Evolutionary conservation across 2,329 filamentous ascomycete species (phyloP).

Genomic region (Metarhizium guizhouense): DNA sequence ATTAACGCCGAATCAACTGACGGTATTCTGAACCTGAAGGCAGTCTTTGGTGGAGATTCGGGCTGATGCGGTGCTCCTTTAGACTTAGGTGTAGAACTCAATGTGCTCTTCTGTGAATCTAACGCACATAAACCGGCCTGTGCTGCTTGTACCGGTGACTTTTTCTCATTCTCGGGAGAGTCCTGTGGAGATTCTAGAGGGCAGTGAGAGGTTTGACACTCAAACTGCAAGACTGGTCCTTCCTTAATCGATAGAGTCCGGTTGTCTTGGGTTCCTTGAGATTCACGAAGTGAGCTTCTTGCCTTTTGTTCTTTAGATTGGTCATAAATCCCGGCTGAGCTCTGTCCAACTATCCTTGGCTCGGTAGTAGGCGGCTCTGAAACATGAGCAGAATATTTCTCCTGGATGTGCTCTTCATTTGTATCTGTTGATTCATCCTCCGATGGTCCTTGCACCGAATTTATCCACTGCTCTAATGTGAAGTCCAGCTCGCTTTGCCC

Average conservation of each 20-base stretch:
- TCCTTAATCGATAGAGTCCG: not conserved
- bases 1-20: not conserved
- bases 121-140: not conserved
- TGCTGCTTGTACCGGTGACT: not conserved
- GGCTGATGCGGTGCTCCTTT: not conserved
- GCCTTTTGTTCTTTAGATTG: not conserved
- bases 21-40: not conserved
- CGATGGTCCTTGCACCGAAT: not conserved
- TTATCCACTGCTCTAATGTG: constrained; percentile 3
- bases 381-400: not conserved
- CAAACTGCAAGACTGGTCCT: not conserved
- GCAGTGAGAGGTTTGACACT: not conserved
- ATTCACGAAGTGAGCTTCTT: not conserved
- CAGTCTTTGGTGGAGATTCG: not conserved
- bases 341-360: not conserved
- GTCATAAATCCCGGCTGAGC: not conserved
- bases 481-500: constrained; percentile 4
- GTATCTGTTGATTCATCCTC: constrained; percentile 1
- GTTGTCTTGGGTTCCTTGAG: not conserved
- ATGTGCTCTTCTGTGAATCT: not conserved
- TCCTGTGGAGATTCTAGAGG: not conserved
- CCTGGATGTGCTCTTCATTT: not conserved
- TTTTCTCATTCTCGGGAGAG: not conserved
- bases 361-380: not conserved
- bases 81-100: not conserved